Evolutionary conservation across 352 stramenopile species (phyloP).

Genomic region (Pythium dissimile): DNA sequence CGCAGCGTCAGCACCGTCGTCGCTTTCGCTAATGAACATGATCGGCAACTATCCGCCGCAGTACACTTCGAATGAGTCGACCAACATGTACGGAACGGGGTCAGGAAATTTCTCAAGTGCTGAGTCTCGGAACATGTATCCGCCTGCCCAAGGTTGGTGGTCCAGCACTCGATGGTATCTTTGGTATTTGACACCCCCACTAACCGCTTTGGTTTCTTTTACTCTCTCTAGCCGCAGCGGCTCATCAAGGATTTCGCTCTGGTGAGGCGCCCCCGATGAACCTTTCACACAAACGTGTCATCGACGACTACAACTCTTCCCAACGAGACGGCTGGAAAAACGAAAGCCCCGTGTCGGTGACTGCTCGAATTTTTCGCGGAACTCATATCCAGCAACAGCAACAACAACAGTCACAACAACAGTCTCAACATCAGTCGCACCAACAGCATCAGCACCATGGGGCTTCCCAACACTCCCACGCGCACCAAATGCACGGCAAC

Average conservation of each 20-base stretch:
- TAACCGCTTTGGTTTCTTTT: neutral
- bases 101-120: slow-evolving; percentile 15
- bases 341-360: slow-evolving; percentile 26
- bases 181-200: too few relatives aligned
- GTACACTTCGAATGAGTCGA: slow-evolving; percentile 16
- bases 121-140: slow-evolving; percentile 18
- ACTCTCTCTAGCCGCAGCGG: neutral
- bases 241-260: slow-evolving; percentile 8
- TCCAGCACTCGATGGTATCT: too few relatives aligned
- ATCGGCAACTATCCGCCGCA: slow-evolving; percentile 21
- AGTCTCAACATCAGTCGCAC: neutral
- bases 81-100: slow-evolving; percentile 9
- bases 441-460: neutral
- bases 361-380: slow-evolving; percentile 22
- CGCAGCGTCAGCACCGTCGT: slow-evolving; percentile 22
- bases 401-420: slow-evolving; percentile 29
- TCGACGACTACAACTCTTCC: slow-evolving; percentile 21
- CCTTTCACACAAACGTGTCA: slow-evolving; percentile 26
- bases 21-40: slow-evolving; percentile 23
- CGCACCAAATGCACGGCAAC: slow-evolving; percentile 8
- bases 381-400: slow-evolving; percentile 29
- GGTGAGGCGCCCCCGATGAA: slow-evolving; percentile 20
- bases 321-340: slow-evolving; percentile 27
- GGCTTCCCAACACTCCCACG: slow-evolving; percentile 21
- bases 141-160: slow-evolving; percentile 15